Evolutionary conservation across 2,329 filamentous ascomycete species (phyloP).

Genomic region (Ilyonectria mors-panacis): DNA sequence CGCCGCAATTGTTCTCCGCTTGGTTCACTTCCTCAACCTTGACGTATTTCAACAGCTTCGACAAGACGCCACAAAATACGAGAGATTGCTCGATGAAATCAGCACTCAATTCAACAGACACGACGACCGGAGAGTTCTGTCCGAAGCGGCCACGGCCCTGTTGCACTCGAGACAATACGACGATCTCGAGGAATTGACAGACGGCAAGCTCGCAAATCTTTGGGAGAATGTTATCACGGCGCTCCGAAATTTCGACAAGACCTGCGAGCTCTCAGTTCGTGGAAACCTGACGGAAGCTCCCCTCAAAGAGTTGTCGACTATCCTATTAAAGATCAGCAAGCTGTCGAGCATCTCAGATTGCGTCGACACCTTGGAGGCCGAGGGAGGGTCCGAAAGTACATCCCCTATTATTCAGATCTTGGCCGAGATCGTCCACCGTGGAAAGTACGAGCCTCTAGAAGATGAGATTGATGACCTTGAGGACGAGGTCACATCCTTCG

Average conservation of each 20-base stretch:
- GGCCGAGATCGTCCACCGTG: constrained; percentile 80
- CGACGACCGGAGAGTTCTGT: constrained; percentile 86
- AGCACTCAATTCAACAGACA: constrained; percentile 96
- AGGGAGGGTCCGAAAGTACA: constrained; percentile 63
- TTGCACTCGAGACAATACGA: constrained; percentile 89
- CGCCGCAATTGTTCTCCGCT: constrained; percentile 85
- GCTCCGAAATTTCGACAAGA: constrained; percentile 79
- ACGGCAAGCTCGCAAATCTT: constrained; percentile 82
- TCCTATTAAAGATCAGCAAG: constrained; percentile 84
- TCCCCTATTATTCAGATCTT: constrained; percentile 77
- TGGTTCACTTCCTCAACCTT: constrained; percentile 89
- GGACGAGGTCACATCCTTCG: constrained; percentile 81
- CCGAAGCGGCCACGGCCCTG: constrained; percentile 86
- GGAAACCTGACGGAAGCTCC: constrained; percentile 76
- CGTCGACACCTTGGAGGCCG: constrained; percentile 79
- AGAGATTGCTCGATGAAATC: constrained; percentile 88
- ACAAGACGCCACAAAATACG: constrained; percentile 86
- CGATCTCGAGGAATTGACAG: constrained; percentile 88
- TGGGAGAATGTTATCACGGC: constrained; percentile 89
- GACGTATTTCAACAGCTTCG: constrained; percentile 91
- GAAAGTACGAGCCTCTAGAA: constrained; percentile 77
- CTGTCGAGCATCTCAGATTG: constrained; percentile 86
- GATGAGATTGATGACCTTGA: constrained; percentile 83
- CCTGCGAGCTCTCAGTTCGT: constrained; percentile 79
- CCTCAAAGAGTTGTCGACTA: constrained; percentile 80